Evolutionary conservation across 495 filamentous ascomycete species (phyloP), one percentile per base, ranked within the genome.

Genomic region (Trichoderma erinaceum): DNA sequence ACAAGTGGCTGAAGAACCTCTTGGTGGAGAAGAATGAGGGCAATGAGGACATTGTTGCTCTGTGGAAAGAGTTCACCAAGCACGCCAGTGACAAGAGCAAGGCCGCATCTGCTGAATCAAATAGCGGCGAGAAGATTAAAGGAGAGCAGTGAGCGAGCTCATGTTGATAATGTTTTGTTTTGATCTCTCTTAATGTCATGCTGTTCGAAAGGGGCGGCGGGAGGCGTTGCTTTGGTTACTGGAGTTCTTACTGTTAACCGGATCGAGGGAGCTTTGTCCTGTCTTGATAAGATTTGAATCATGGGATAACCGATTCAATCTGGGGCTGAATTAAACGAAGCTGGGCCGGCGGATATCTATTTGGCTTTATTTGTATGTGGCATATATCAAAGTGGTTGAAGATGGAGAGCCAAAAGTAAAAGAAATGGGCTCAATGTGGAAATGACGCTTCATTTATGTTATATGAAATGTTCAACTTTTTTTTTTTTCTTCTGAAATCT

Each of bases 1-100:
- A 99, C 78, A 90, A 91, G 71, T 98, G 95, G 96, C 78, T 99
- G 74, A 93, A 96, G 85, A 91, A 91, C 70, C 84, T 99, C 64
- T 87, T 99, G 64, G 91, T 90, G 66, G 95, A 97, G 81, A 97
- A 97, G 84, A 93, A 91, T 67, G 90, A 83, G 68, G 81, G 81
- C 64, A 82, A 81, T 68, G 81, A 82, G 38, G 80, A 83, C 50
- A 77, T 84, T 29, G 73, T 80, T 25, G 75, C 79, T 66, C 70
- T 83, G 65, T 74, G 81, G 48, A 78, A 80, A 69, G 80, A 82
- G 71, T 73, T 75, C 69, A 78, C 64, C 52, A 70, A 66, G 43
- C 65, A 66, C n/a, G 65, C 65, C 65, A 32, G 65, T n/a, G 11
- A 50, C 10, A 66, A 46, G 65, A 25, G n/a, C 44, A 46, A 25